Percentiles rank a stretch among this genome's conserved stretches.
Evolutionary conservation across 495 filamentous ascomycete genomes (phyloP).

Genomic region (Xylaria intraflava): DNA sequence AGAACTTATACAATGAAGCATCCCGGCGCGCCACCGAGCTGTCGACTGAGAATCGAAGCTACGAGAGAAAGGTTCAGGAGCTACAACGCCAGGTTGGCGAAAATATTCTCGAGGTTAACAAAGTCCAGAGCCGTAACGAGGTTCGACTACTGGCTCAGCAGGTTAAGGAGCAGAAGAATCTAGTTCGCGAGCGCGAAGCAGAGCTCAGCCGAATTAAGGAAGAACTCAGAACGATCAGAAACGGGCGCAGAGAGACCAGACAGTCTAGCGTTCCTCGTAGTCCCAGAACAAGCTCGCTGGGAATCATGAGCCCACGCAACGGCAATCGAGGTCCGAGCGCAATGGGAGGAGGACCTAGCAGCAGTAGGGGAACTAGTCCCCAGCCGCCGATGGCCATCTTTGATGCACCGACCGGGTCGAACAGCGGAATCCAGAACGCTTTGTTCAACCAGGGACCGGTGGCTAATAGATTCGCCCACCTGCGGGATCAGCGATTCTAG

Average conservation of each 20-base stretch:
- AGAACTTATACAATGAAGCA: slow-evolving; percentile 57
- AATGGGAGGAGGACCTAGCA: slow-evolving; percentile 26
- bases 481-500: slow-evolving; percentile 26
- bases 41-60: slow-evolving; percentile 42
- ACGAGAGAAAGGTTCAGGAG: slow-evolving; percentile 40
- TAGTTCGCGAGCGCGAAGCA: slow-evolving; percentile 52
- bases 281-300: slow-evolving; percentile 29
- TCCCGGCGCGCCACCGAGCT: slow-evolving; percentile 49
- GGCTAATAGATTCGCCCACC: slow-evolving; percentile 30
- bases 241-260: slow-evolving; percentile 44
- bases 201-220: slow-evolving; percentile 42
- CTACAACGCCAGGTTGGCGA: slow-evolving; percentile 46
- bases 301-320: slow-evolving; percentile 38
- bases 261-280: slow-evolving; percentile 44
- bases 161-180: slow-evolving; percentile 49
- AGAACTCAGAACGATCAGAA: slow-evolving; percentile 37
- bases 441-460: slow-evolving; percentile 16
- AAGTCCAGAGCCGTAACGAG: slow-evolving; percentile 42
- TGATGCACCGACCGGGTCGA: slow-evolving; percentile 6
- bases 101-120: slow-evolving; percentile 45
- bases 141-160: slow-evolving; percentile 20
- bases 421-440: slow-evolving; percentile 16
- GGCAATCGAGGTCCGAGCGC: slow-evolving; percentile 10
- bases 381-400: slow-evolving; percentile 24
- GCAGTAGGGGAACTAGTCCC: slow-evolving; percentile 42